Evolutionary conservation across 345 rosid species (phyloP).

Genomic region (Anacardium occidentale): DNA sequence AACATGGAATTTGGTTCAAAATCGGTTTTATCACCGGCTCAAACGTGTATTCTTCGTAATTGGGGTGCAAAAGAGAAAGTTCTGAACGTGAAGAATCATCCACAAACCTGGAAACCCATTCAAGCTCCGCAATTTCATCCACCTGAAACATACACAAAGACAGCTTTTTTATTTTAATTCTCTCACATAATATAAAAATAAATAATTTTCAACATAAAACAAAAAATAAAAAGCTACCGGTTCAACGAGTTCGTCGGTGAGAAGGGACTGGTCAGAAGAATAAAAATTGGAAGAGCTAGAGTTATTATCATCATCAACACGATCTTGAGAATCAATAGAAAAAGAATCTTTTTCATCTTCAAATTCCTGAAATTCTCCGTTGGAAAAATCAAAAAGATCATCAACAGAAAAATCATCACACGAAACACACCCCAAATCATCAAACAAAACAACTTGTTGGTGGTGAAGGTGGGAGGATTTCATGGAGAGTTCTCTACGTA

Average conservation of each 20-base stretch:
- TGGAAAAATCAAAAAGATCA: conserved; percentile 63
- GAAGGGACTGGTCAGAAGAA: conserved; percentile 26
- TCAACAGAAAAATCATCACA: conserved; percentile 70
- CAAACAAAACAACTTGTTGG: too few relatives aligned
- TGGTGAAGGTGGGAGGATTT: conserved; percentile 24
- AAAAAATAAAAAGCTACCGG: conserved; percentile 28
- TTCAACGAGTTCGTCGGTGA: conserved; percentile 33
- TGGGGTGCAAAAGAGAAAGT: conserved; percentile 22
- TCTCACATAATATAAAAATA: background rate
- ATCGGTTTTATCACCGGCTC: conserved; percentile 21
- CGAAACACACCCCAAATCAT: background rate
- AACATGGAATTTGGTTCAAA: conserved; percentile 16
- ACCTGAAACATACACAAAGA: conserved; percentile 22
- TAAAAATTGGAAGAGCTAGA: conserved; percentile 27
- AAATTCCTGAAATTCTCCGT: conserved; percentile 33
- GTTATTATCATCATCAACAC: conserved; percentile 36
- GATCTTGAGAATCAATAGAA: conserved; percentile 33
- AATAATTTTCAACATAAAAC: background rate
- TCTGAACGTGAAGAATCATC: conserved; percentile 45
- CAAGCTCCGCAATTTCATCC: conserved; percentile 51
- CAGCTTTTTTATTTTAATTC: background rate
- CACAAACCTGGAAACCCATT: conserved; percentile 57
- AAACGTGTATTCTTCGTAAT: conserved; percentile 13
- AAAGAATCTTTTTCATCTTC: conserved; percentile 39
- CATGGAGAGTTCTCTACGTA: conserved; percentile 37